Conservation (phyloP, 176 grass and related monocot genomes). For the Aegilops tauschii region DNA sequence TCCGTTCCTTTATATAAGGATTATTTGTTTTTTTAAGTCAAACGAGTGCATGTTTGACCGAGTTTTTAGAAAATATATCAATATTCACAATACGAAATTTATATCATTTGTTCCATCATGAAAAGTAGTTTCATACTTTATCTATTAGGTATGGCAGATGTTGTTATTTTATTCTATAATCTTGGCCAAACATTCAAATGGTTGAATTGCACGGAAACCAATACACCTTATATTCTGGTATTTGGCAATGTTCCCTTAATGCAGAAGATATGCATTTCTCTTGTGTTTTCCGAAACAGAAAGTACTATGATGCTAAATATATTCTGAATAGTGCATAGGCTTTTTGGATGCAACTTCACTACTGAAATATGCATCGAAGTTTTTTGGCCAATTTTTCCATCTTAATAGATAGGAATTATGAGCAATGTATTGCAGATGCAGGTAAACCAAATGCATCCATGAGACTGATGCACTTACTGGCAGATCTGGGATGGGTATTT, state of each 20-base stretch:
- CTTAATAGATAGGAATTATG: background rate
- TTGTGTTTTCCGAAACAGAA: background rate
- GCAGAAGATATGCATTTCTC: background rate
- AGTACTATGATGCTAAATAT: background rate
- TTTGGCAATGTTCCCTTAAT: background rate
- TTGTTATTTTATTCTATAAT: too few species aligned
- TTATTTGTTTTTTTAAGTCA: too few species aligned
- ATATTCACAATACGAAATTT: too few species aligned
- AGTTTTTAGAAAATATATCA: too few species aligned
- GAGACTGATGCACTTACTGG: constrained; percentile 42
- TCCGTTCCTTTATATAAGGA: too few species aligned
- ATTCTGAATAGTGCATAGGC: background rate
- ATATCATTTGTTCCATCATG: too few species aligned
- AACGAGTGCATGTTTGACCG: too few species aligned
- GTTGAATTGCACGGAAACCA: too few species aligned
- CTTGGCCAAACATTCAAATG: too few species aligned
- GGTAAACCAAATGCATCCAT: background rate
- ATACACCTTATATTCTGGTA: too few species aligned
- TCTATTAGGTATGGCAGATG: too few species aligned
- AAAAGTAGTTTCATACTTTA: too few species aligned
- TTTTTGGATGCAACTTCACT: background rate
- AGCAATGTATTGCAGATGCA: background rate
- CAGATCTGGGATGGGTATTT: constrained; percentile 90
- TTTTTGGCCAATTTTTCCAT: background rate
- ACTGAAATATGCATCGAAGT: background rate